Percentiles rank a stretch among this genome's conserved stretches.
Conservation (phyloP, 2,329 filamentous ascomycete genomes). For the Chaetomiaceae sp. region DNA sequence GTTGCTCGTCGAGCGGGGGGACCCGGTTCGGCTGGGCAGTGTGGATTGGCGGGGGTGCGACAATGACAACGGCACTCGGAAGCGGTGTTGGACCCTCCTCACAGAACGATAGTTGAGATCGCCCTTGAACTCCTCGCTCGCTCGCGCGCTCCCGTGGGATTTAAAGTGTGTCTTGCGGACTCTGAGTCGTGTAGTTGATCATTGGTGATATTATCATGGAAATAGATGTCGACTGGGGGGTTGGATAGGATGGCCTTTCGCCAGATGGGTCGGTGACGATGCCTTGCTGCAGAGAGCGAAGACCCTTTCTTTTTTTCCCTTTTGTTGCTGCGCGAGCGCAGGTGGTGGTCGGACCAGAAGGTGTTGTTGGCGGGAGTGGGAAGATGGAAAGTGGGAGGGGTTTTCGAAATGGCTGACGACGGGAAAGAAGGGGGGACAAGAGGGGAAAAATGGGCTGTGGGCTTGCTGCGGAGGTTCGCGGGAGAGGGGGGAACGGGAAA, state of each 20-base stretch:
- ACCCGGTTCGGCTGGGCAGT: conserved; percentile 15
- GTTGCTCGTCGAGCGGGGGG: conserved; percentile 20
- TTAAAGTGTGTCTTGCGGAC: conserved; percentile 65
- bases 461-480: conserved; percentile 17
- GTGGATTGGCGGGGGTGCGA: conserved; percentile 28
- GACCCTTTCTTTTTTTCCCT: no score
- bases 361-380: conserved; percentile 19
- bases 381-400: conserved; percentile 27
- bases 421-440: conserved; percentile 24
- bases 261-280: conserved; percentile 28
- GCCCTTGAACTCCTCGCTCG: conserved; percentile 46
- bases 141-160: conserved; percentile 61
- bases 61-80: conserved; percentile 32
- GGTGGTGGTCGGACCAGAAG: neutral
- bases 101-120: conserved; percentile 58
- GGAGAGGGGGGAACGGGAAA: conserved; percentile 19
- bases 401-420: conserved; percentile 22
- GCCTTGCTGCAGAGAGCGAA: conserved; percentile 29
- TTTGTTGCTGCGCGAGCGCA: conserved; percentile 7
- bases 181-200: conserved; percentile 44
- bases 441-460: conserved; percentile 27
- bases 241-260: conserved; percentile 34
- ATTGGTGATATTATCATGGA: conserved; percentile 57
- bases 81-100: conserved; percentile 31
- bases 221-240: conserved; percentile 35